These are phyloP conservation scores for Gynostemma pentaphyllum DNA, from an alignment of 306 rosid genomes.

Conservation along the genomic window DNA sequence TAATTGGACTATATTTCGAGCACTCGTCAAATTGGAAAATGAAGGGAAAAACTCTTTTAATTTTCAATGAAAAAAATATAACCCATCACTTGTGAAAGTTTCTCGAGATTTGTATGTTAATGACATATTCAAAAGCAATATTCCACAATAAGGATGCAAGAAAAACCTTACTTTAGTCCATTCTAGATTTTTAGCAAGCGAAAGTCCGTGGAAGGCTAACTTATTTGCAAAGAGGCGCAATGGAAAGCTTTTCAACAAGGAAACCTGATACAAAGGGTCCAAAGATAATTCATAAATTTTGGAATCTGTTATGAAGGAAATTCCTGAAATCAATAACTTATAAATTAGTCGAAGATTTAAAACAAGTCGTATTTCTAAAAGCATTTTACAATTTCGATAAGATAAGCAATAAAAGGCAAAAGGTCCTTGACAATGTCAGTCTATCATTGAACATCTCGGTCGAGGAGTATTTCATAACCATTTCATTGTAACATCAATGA, in stretches of 20 bases:
- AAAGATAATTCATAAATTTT: neutral
- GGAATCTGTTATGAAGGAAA: neutral
- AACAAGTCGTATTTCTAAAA: neutral
- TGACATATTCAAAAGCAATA: neutral
- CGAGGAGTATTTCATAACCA: neutral
- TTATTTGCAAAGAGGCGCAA: constrained; percentile 35
- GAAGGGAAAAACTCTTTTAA: too few species aligned
- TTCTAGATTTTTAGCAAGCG: constrained; percentile 32
- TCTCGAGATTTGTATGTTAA: neutral
- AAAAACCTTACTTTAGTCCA: constrained; percentile 41
- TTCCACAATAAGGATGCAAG: neutral
- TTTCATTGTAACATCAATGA: neutral
- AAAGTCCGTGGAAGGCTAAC: constrained; percentile 28
- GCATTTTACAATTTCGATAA: neutral
- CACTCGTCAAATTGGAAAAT: neutral
- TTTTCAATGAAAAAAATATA: too few species aligned
- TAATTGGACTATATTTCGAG: neutral
- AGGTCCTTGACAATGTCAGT: neutral
- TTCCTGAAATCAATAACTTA: neutral
- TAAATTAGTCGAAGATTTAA: neutral
- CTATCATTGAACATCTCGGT: neutral
- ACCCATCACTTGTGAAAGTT: neutral
- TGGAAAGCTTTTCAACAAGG: constrained; percentile 32
- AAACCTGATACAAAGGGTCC: constrained; percentile 25
- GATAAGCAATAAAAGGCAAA: neutral